A percentile compares a stretch with the other conserved stretches of the same genome.
phyloP scores from a whole-genome alignment of 169 alveolate species.

The Sarcocystis neurona region DNA sequence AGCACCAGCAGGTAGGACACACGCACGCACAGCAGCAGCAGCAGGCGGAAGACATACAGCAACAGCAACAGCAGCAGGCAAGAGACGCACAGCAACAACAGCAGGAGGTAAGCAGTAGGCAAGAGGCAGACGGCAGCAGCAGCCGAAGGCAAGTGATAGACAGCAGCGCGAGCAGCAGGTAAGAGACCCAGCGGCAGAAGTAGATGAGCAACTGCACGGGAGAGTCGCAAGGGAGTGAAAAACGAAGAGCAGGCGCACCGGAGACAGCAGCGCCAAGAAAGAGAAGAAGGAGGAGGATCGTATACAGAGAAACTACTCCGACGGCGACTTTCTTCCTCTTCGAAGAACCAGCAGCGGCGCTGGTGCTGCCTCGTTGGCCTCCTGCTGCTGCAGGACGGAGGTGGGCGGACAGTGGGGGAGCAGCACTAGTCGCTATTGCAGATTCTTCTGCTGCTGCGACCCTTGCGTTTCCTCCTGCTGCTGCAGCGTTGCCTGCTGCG shows the following conservation, averaged over 20 bases:
- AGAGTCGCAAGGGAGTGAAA: neutral
- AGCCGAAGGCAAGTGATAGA: neutral
- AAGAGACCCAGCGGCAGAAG: neutral
- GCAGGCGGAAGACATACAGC: neutral
- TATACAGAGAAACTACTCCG: neutral
- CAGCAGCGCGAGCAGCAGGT: neutral
- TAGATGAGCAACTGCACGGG: neutral
- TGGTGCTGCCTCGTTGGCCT: neutral
- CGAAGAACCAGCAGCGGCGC: neutral
- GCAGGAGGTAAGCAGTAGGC: neutral
- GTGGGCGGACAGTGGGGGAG: too few species aligned
- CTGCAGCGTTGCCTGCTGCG: too few species aligned
- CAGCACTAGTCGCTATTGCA: too few species aligned
- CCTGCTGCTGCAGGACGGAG: too few species aligned
- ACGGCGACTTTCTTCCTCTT: neutral
- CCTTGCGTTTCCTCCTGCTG: too few species aligned
- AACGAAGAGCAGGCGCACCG: too few species aligned
- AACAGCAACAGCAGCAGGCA: neutral
- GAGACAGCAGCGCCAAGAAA: constrained; percentile 13
- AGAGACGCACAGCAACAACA: neutral
- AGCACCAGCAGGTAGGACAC: neutral
- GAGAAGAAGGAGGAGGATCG: constrained; percentile 2
- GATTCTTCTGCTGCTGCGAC: too few species aligned
- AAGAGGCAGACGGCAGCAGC: neutral
- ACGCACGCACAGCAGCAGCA: too few species aligned